Conservation (phyloP, 495 filamentous ascomycete species). For the Xylaria flabelliformis region DNA sequence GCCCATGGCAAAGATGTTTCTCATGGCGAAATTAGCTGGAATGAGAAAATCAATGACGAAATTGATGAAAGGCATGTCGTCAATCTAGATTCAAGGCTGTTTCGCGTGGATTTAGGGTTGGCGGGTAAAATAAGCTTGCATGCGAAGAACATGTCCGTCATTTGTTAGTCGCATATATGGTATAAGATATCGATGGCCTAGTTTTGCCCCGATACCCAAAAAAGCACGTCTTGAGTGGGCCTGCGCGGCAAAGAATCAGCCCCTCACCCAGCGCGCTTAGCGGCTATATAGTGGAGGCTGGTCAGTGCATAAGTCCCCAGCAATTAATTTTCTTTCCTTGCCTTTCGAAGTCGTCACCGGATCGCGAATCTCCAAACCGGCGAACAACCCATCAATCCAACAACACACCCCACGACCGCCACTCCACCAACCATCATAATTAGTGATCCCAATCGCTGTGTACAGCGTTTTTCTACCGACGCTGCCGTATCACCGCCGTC, state of each 20-base stretch:
- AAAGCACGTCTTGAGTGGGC: not conserved
- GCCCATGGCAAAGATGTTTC: not conserved
- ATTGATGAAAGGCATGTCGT: conserved; percentile 25
- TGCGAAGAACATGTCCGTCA: not conserved
- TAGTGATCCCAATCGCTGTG: not conserved
- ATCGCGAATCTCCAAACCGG: not conserved
- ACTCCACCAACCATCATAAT: not conserved
- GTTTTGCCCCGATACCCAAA: not conserved
- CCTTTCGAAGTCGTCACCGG: conserved; percentile 20
- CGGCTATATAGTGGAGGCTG: not conserved
- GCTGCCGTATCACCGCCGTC: not conserved
- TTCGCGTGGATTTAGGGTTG: not conserved
- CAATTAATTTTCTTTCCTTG: conserved; percentile 28
- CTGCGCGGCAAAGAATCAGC: not conserved
- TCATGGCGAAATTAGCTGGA: not conserved
- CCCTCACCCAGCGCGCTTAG: not conserved
- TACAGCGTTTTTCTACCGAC: not conserved
- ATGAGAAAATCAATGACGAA: conserved; percentile 25
- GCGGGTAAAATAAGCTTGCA: not conserved
- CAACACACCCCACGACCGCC: not conserved
- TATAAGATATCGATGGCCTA: not conserved
- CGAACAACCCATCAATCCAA: not conserved
- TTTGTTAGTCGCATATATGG: conserved; percentile 11
- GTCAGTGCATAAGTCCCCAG: conserved; percentile 6
- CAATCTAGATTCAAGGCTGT: conserved; percentile 46